Percentiles rank a stretch among this genome's conserved stretches.
These are phyloP conservation scores for Pichia sp. DNA, from an alignment of 1,139 yeast genomes.

Conservation along the genomic window DNA sequence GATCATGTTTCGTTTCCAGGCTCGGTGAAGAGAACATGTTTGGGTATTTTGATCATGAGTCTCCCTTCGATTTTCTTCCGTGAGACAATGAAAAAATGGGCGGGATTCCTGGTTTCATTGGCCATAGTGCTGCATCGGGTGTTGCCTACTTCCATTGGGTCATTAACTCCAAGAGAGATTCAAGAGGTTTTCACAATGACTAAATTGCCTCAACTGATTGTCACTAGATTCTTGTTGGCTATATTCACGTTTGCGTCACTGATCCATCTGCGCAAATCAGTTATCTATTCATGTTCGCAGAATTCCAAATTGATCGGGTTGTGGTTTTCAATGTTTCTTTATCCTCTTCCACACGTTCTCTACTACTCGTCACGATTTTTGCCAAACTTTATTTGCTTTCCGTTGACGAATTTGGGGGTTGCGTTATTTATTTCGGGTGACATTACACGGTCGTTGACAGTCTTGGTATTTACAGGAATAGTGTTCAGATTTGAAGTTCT, in stretches of 20 bases:
- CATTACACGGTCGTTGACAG: slow-evolving; percentile 44
- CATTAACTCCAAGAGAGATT: neutral
- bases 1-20: slow-evolving; percentile 86
- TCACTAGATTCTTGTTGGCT: slow-evolving; percentile 45
- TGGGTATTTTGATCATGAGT: slow-evolving; percentile 65
- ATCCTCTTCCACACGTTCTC: slow-evolving; percentile 73
- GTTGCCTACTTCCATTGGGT: slow-evolving; percentile 15
- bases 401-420: slow-evolving; percentile 59
- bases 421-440: slow-evolving; percentile 50
- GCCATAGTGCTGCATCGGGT: slow-evolving; percentile 27
- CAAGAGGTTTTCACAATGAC: slow-evolving; percentile 7
- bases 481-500: slow-evolving; percentile 74
- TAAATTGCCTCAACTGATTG: slow-evolving; percentile 16
- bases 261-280: slow-evolving; percentile 9
- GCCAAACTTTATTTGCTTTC: slow-evolving; percentile 83
- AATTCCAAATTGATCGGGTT: slow-evolving; percentile 36
- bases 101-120: slow-evolving; percentile 52
- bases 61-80: slow-evolving; percentile 22
- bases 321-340: slow-evolving; percentile 58
- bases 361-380: slow-evolving; percentile 77
- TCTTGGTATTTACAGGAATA: slow-evolving; percentile 61
- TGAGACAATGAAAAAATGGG: slow-evolving; percentile 35
- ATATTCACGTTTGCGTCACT: slow-evolving; percentile 8
- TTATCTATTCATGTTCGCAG: slow-evolving; percentile 21
- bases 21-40: slow-evolving; percentile 79